Conservation (phyloP, 768 basidiomycete genomes). For the Lyophyllum decastes region DNA sequence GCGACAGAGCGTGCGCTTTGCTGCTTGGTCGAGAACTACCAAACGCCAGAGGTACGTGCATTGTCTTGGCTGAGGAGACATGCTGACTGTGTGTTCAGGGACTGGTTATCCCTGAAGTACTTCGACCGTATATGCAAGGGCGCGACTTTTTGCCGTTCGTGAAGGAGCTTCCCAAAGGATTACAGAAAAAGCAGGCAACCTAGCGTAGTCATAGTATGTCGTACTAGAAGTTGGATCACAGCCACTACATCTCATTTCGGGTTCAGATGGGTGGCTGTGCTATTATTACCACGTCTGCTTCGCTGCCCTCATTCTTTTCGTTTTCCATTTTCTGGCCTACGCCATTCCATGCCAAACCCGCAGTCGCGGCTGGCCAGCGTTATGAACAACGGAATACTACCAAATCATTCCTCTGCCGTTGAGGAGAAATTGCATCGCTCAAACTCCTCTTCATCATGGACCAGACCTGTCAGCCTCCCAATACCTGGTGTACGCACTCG, state of each 20-base stretch:
- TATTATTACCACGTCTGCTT: conserved; percentile 20
- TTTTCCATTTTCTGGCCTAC: conserved; percentile 4
- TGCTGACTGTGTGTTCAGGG: conserved; percentile 55
- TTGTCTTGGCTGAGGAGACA: neutral
- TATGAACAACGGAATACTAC: conserved; percentile 37
- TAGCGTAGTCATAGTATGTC: conserved; percentile 16
- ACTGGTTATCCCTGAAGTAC: conserved; percentile 83
- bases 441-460: conserved; percentile 39
- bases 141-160: conserved; percentile 86
- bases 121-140: conserved; percentile 96
- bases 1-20: conserved; percentile 96
- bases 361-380: conserved; percentile 15
- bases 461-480: conserved; percentile 55
- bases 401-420: conserved; percentile 42
- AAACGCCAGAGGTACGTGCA: conserved; percentile 82
- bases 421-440: conserved; percentile 43
- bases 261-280: conserved; percentile 20
- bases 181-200: conserved; percentile 68
- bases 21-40: conserved; percentile 98
- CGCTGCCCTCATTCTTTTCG: conserved; percentile 1
- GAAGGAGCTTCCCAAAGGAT: conserved; percentile 75
- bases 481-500: conserved; percentile 60
- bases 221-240: neutral
- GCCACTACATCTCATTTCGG: neutral
- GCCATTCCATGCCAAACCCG: conserved; percentile 8